Base-by-base conservation (phyloP, 2,329 filamentous ascomycete genomes). In the Colletotrichum aenigma region DNA sequence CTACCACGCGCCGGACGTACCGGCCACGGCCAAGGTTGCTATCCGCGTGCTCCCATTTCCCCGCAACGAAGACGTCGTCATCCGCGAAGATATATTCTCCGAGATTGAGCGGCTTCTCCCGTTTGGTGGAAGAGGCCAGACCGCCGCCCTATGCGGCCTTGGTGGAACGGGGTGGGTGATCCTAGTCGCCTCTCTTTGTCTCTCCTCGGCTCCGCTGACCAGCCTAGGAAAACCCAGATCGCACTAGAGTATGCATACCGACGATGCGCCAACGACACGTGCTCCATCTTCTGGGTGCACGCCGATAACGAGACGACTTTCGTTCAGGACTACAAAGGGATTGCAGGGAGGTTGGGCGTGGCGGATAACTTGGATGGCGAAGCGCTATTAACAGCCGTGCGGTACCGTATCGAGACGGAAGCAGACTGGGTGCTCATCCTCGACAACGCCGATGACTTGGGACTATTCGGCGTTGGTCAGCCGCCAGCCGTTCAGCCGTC, bases 211-310 rank as follows among this genome's bases (percentile, higher is more conserved):
- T 55, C n/a, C 21, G 16, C 76, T 70, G 68, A 76, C 52, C 13
- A n/a, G 38, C 2, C 15, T 16, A 85, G 84, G 1, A 86, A 86
- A 80, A 85, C 84, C 0, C 84, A 85, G 66, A 79, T 86, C 21
- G 84, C 84, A 3, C 77, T 85, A 5, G 79, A 84, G 15, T 86
- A 82, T 71, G 83, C 82, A 3, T 83, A 84, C 70, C 66, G 68
- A 7, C 78, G 79, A 69, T 72, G 75, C n/a, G 16, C 75, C 7
- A 77, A 79, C 13, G 60, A 71, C 1, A 24, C 66, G 7, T 82
- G 81, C 66, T 84, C 81, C 0, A 78, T 86, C 3, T 84, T 86
- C 72, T 86, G 82, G 84, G 81, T 86, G 2, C 82, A 84, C 70
- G 84, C 84, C 13, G 80, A 84, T 66, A 82, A 70, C 64, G 76